These are phyloP conservation scores for Sphagnum fallax DNA, from an alignment of 228 moss, liverwort and hornwort species.

Conservation along the genomic window DNA sequence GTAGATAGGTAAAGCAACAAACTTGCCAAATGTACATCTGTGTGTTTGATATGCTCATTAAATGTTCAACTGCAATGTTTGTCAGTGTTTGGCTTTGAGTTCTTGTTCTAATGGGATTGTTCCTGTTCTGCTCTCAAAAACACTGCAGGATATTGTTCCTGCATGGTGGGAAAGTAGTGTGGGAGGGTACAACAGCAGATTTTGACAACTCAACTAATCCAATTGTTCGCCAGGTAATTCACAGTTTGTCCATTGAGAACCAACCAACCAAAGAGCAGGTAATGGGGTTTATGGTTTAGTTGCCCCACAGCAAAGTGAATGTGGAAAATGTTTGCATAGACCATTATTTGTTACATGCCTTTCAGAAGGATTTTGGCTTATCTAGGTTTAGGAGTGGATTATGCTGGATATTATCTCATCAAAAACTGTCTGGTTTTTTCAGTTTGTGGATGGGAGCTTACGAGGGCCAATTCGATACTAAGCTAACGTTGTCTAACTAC, in stretches of 20 bases:
- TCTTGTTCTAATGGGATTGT: too few relatives aligned
- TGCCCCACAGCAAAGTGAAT: not conserved
- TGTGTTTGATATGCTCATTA: not conserved
- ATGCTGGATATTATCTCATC: not conserved
- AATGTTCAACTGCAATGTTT: not conserved
- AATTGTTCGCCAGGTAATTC: slow-evolving; percentile 81
- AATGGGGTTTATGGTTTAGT: not conserved
- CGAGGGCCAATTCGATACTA: slow-evolving; percentile 84
- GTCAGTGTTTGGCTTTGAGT: not conserved
- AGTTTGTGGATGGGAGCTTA: slow-evolving; percentile 92
- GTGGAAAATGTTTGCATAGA: not conserved
- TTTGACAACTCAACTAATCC: slow-evolving; percentile 78
- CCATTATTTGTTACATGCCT: too few relatives aligned
- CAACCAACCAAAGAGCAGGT: not conserved
- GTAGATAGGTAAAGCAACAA: slow-evolving; percentile 65
- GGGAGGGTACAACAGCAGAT: slow-evolving; percentile 82
- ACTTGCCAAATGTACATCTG: not conserved
- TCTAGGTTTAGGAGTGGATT: not conserved
- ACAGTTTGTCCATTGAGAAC: not conserved
- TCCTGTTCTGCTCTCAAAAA: too few relatives aligned
- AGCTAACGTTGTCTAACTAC: not conserved
- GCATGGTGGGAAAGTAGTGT: slow-evolving; percentile 81
- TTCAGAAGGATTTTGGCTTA: not conserved
- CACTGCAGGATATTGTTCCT: slow-evolving; percentile 73
- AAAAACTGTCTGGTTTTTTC: slow-evolving; percentile 5